These are phyloP conservation scores for Sporisorium scitamineum DNA, from an alignment of 1,284 basidiomycete species.

Conservation along the genomic window DNA sequence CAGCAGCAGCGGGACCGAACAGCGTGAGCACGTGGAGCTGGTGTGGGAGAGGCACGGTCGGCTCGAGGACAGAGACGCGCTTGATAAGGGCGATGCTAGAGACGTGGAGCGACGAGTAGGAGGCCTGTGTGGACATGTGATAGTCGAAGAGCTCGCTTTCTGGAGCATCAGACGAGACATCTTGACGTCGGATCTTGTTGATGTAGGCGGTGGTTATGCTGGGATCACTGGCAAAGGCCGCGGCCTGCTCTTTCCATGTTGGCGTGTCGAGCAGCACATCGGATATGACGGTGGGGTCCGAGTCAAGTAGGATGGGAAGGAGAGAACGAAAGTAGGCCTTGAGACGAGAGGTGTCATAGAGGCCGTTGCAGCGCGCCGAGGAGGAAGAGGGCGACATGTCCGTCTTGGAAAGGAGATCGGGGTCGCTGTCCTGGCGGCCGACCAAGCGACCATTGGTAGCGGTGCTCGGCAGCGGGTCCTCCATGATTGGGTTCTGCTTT, in stretches of 20 bases:
- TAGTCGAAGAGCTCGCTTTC: slow-evolving; percentile 71
- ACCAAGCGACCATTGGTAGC: slow-evolving; percentile 25
- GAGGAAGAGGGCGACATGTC: slow-evolving; percentile 39
- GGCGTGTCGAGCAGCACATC: slow-evolving; percentile 42
- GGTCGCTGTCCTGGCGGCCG: slow-evolving; percentile 19
- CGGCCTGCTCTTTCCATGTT: slow-evolving; percentile 50
- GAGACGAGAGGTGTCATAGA: slow-evolving; percentile 32
- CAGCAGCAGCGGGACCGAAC: slow-evolving; percentile 82
- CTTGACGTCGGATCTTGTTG: slow-evolving; percentile 56
- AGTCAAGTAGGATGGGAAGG: slow-evolving; percentile 48
- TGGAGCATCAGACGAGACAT: slow-evolving; percentile 34
- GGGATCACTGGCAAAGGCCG: slow-evolving; percentile 53
- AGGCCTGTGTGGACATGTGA: slow-evolving; percentile 78
- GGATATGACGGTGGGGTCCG: slow-evolving; percentile 37
- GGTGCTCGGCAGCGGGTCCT: slow-evolving; percentile 17
- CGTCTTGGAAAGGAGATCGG: slow-evolving; percentile 19
- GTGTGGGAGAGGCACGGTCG: slow-evolving; percentile 79
- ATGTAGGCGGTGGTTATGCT: slow-evolving; percentile 54
- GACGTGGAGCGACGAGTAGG: slow-evolving; percentile 83
- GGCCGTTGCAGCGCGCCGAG: slow-evolving; percentile 26
- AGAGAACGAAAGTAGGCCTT: slow-evolving; percentile 50
- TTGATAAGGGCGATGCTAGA: slow-evolving; percentile 95
- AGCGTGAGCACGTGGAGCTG: slow-evolving; percentile 94
- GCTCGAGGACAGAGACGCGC: slow-evolving; percentile 84
- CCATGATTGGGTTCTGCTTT: slow-evolving; percentile 14